phyloP scores from a whole-genome alignment of 768 basidiomycete genomes.

The Suillus alpinus region DNA sequence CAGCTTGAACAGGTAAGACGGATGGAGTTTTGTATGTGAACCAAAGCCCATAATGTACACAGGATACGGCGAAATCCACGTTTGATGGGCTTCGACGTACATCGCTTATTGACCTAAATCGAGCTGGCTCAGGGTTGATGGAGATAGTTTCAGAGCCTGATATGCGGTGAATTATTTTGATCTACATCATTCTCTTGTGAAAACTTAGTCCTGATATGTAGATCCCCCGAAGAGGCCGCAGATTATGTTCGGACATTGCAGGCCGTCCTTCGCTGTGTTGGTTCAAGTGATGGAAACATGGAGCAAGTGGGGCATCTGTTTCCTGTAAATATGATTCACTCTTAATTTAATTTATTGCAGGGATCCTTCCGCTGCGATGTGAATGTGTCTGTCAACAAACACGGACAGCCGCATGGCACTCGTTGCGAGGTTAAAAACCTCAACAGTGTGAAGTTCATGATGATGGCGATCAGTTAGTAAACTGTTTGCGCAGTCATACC shows the following conservation, averaged over 20 bases:
- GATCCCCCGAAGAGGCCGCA: slow-evolving; percentile 86
- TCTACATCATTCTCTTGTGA: neutral
- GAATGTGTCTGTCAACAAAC: slow-evolving; percentile 84
- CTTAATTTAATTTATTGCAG: slow-evolving; percentile 38
- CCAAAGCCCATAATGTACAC: neutral
- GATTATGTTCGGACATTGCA: slow-evolving; percentile 85
- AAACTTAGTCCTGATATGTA: slow-evolving; percentile 14
- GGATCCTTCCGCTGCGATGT: slow-evolving; percentile 95
- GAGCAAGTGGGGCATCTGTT: slow-evolving; percentile 63
- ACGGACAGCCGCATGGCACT: slow-evolving; percentile 63
- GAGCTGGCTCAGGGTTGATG: slow-evolving; percentile 87
- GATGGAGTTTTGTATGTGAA: too few species aligned
- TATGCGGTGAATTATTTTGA: slow-evolving; percentile 48
- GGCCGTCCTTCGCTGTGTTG: slow-evolving; percentile 74
- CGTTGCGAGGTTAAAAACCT: slow-evolving; percentile 97
- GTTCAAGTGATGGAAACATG: slow-evolving; percentile 95
- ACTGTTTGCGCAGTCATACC: neutral
- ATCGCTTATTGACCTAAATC: slow-evolving; percentile 80
- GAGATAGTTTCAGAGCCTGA: slow-evolving; percentile 97
- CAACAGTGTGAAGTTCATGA: slow-evolving; percentile 85
- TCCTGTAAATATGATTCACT: neutral
- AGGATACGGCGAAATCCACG: slow-evolving; percentile 93
- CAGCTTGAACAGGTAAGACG: slow-evolving; percentile 86
- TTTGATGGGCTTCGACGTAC: slow-evolving; percentile 47
- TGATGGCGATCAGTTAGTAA: slow-evolving; percentile 75